Evolutionary conservation across 176 grass and related monocot genomes (phyloP).

Genomic region (Pharus latifolius): DNA sequence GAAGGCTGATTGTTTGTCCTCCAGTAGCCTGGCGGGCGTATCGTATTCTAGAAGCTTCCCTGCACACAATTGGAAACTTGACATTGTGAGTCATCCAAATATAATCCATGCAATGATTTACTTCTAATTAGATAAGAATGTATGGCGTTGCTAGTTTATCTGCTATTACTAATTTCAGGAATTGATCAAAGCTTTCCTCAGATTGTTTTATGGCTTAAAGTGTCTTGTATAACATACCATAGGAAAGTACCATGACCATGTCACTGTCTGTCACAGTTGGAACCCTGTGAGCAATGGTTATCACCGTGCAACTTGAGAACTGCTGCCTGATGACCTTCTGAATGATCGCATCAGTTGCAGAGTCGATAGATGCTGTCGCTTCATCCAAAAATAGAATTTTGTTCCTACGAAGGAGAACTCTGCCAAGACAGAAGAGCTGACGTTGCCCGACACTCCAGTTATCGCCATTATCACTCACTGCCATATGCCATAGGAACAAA

Average conservation of each 20-base stretch:
- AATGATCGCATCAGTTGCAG: constrained; percentile 73
- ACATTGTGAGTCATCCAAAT: neutral
- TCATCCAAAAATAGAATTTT: constrained; percentile 85
- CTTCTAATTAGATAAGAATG: neutral
- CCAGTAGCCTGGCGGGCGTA: constrained; percentile 65
- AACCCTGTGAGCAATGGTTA: constrained; percentile 89
- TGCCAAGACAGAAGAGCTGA: constrained; percentile 88
- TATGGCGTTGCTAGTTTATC: neutral
- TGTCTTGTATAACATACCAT: constrained; percentile 47
- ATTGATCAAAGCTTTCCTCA: neutral
- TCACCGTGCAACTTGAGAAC: constrained; percentile 68
- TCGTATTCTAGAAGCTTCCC: constrained; percentile 91
- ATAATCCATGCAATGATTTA: neutral
- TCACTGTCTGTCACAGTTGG: constrained; percentile 92
- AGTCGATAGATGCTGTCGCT: constrained; percentile 88
- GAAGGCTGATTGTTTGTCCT: constrained; percentile 65
- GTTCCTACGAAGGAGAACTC: constrained; percentile 74
- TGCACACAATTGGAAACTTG: constrained; percentile 15
- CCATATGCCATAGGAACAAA: neutral
- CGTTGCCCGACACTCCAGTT: constrained; percentile 93
- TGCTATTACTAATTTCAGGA: neutral
- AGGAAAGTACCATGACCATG: constrained; percentile 86
- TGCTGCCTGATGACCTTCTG: constrained; percentile 79
- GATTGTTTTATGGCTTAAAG: constrained; percentile 4
- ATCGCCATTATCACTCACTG: constrained; percentile 81